Percentiles rank a stretch among this genome's conserved stretches.
Evolutionary conservation across 2,329 filamentous ascomycete species (phyloP).

Genomic region (Thelonectria rubi): DNA sequence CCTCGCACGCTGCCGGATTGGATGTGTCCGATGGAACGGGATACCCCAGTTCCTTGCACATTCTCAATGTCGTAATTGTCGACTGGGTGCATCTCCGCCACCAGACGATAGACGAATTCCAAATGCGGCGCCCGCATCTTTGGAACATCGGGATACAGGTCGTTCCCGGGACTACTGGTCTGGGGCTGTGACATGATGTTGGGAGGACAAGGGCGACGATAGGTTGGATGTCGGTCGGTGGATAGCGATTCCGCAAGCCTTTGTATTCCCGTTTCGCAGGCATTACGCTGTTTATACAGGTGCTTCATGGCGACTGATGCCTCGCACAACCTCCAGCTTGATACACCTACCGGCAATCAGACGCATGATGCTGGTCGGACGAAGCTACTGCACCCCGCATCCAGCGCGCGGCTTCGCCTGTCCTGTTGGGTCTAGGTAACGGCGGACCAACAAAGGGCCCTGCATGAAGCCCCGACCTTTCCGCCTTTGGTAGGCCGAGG

Average conservation of each 20-base stretch:
- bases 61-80: constrained; percentile 18
- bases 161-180: constrained; percentile 3
- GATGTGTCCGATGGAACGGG: constrained; percentile 13
- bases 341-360: not conserved
- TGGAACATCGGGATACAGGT: constrained; percentile 11
- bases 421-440: not conserved
- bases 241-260: too few species aligned
- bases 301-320: not conserved
- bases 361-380: too few species aligned
- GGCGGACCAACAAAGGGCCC: not conserved
- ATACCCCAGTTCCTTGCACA: constrained; percentile 7
- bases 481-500: not conserved
- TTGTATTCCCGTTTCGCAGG: too few species aligned
- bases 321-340: not conserved
- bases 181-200: not conserved
- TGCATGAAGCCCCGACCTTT: not conserved
- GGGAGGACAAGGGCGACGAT: not conserved
- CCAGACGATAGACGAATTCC: constrained; percentile 15
- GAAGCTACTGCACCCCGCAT: not conserved
- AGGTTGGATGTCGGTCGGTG: too few species aligned
- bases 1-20: constrained; percentile 8
- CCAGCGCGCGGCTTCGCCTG: constrained; percentile 2
- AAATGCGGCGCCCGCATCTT: constrained; percentile 1
- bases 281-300: too few species aligned
- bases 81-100: constrained; percentile 11